A percentile compares a stretch with the other conserved stretches of the same genome.
Evolutionary conservation across 176 grass and related monocot species (phyloP).

Genomic region (Dendrocalamus sinicus): DNA sequence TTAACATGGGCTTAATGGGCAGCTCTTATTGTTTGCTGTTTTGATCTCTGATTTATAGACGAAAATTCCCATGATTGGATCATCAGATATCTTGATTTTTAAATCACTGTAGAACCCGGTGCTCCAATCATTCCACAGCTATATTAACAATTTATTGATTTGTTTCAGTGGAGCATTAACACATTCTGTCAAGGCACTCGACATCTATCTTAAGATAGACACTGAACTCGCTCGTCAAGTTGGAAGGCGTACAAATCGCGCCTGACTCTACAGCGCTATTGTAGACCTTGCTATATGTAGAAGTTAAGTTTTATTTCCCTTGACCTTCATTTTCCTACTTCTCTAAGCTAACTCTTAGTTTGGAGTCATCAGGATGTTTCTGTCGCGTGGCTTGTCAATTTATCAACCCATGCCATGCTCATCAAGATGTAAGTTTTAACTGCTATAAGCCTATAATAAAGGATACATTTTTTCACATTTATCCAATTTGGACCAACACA

Average conservation of each 20-base stretch:
- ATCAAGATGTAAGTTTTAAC: background rate
- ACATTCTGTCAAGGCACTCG: conserved; percentile 94
- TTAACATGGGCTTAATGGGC: background rate
- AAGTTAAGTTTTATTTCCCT: conserved; percentile 5
- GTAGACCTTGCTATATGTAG: background rate
- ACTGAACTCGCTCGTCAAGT: conserved; percentile 93
- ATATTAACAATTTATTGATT: conserved; percentile 2
- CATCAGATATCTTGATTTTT: background rate
- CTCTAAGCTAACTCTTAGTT: conserved; percentile 2
- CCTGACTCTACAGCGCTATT: conserved; percentile 47
- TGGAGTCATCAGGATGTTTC: conserved; percentile 19
- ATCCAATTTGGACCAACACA: background rate
- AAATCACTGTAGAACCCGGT: background rate
- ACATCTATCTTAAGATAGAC: conserved; percentile 95
- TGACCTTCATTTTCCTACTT: background rate
- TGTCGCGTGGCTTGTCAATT: background rate
- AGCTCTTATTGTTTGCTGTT: background rate
- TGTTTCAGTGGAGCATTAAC: conserved; percentile 86
- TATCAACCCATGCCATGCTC: background rate
- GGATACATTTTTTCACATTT: background rate
- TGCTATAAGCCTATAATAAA: background rate
- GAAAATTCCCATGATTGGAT: background rate
- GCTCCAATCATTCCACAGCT: background rate
- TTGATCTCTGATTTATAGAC: conserved; percentile 5
- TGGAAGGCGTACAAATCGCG: conserved; percentile 87